Percentiles rank a stretch among this genome's conserved stretches.
These are phyloP conservation scores for Prunus padus DNA, from an alignment of 306 rosid genomes.

Conservation along the genomic window DNA sequence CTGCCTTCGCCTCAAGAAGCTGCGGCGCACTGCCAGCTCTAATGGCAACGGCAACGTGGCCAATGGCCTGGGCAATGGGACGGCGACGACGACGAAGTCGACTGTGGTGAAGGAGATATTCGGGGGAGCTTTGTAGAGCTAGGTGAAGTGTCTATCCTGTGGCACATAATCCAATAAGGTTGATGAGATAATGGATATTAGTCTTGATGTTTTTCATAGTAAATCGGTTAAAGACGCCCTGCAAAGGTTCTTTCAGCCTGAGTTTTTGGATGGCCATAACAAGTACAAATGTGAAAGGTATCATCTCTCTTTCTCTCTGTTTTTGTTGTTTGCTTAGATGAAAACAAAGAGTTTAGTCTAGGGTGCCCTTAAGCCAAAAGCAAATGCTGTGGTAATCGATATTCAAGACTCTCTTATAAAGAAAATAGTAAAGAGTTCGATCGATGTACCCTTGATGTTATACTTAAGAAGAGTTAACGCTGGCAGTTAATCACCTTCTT, in stretches of 20 bases:
- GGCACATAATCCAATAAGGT: constrained; percentile 95
- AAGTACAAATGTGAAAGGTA: constrained; percentile 97
- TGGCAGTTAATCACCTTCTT: not conserved
- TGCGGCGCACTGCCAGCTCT: constrained; percentile 41
- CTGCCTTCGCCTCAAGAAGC: constrained; percentile 84
- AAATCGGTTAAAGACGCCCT: constrained; percentile 82
- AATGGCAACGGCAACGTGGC: not conserved
- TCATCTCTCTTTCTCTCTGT: constrained; percentile 13
- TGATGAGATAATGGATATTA: constrained; percentile 98
- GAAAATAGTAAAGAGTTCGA: not conserved
- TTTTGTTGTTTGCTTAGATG: not conserved
- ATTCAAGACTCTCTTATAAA: not conserved
- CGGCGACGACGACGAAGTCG: constrained; percentile 1
- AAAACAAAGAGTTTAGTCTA: not conserved
- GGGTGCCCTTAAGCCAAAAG: not conserved
- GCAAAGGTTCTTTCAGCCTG: constrained; percentile 89
- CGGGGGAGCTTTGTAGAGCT: constrained; percentile 97
- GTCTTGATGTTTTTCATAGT: constrained; percentile 95
- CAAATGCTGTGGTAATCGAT: not conserved
- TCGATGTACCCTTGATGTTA: not conserved
- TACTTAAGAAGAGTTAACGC: not conserved
- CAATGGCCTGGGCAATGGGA: not conserved
- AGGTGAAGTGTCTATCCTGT: constrained; percentile 91
- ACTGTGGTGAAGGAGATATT: constrained; percentile 87
- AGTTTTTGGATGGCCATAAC: constrained; percentile 86